A percentile compares a stretch with the other conserved stretches of the same genome.
Conservation (phyloP, 805 yeast genomes). For the Saccharomycopsis sp. region DNA sequence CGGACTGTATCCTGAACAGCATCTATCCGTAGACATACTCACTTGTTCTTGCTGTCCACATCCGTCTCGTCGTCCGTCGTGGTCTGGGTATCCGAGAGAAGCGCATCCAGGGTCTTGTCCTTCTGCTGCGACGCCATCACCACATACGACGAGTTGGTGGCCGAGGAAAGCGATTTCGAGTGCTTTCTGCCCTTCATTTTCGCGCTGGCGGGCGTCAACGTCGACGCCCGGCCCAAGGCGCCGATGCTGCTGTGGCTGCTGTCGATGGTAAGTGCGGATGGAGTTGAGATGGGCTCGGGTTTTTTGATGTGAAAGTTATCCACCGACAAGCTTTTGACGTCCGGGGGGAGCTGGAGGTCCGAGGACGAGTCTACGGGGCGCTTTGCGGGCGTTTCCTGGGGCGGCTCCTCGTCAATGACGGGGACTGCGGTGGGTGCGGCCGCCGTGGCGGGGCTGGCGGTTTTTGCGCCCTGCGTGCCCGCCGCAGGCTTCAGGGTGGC, state of each 20-base stretch:
- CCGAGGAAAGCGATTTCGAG: conserved; percentile 31
- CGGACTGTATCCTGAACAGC: too few species aligned
- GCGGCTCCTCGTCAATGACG: conserved; percentile 16
- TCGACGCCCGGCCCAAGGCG: background rate
- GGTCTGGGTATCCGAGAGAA: background rate
- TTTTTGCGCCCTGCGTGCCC: conserved; percentile 1
- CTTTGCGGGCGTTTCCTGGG: background rate
- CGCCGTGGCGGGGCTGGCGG: conserved; percentile 21
- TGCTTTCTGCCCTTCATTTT: conserved; percentile 26
- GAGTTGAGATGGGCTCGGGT: background rate
- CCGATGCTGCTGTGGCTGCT: background rate
- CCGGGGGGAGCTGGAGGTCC: background rate
- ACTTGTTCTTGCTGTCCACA: background rate
- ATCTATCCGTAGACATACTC: too few species aligned
- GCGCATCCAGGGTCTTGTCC: background rate
- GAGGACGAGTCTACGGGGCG: background rate
- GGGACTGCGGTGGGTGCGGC: conserved; percentile 21
- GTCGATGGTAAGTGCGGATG: conserved; percentile 4
- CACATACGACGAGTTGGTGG: conserved; percentile 25
- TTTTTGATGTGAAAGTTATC: conserved; percentile 8
- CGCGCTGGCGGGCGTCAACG: background rate
- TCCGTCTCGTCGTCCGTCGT: background rate
- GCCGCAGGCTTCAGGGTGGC: background rate
- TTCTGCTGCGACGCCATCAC: background rate
- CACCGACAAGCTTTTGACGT: conserved; percentile 1